phyloP scores from a whole-genome alignment of 192 early-diverging fungal species.

The Coemansia sp. region DNA sequence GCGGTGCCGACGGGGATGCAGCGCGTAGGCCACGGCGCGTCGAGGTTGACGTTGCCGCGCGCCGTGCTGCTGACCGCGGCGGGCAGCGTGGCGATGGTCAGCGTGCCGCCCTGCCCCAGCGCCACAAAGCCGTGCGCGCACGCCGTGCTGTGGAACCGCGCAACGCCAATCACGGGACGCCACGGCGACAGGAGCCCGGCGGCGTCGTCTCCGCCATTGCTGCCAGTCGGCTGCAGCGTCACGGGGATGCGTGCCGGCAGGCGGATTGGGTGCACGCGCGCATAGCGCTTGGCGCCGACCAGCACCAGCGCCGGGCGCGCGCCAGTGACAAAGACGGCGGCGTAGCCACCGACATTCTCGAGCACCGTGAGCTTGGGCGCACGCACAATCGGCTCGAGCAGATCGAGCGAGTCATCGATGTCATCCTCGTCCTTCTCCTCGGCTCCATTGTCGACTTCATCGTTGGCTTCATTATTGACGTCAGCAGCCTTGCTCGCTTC shows the following conservation, averaged over 20 bases:
- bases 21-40: conserved; percentile 53
- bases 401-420: background rate
- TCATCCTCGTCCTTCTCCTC: background rate
- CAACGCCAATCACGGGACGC: conserved; percentile 28
- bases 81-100: conserved; percentile 36
- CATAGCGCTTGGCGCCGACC: conserved; percentile 39
- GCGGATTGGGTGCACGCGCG: conserved; percentile 50
- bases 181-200: conserved; percentile 19
- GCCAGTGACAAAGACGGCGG: conserved; percentile 42
- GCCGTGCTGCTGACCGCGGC: conserved; percentile 8
- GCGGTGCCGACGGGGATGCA: conserved; percentile 44
- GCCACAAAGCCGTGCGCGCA: conserved; percentile 45
- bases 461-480: background rate
- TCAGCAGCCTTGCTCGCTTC: too few relatives aligned
- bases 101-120: conserved; percentile 43
- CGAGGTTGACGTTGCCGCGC: conserved; percentile 47
- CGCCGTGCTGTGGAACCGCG: conserved; percentile 45
- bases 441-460: background rate
- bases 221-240: conserved; percentile 10
- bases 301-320: conserved; percentile 32
- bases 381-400: conserved; percentile 11
- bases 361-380: conserved; percentile 35
- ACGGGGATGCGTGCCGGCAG: conserved; percentile 21
- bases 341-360: conserved; percentile 43
- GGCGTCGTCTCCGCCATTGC: conserved; percentile 23